phyloP scores from a whole-genome alignment of 768 basidiomycete species.

The Phanerochaete sordida region DNA sequence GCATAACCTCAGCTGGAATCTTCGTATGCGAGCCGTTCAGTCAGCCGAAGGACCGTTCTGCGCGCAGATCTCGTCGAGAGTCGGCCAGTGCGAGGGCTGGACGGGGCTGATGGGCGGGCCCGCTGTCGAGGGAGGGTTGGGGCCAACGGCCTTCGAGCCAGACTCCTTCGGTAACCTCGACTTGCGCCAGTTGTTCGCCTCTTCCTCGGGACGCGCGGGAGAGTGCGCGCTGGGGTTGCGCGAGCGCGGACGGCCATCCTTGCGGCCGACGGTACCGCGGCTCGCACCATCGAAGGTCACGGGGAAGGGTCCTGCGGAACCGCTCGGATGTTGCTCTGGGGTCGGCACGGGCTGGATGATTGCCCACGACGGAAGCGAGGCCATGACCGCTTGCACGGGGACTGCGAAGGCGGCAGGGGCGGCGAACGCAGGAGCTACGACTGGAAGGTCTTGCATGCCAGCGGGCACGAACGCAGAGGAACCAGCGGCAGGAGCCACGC shows the following conservation, averaged over 20 bases:
- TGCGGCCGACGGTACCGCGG: neutral
- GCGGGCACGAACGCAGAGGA: neutral
- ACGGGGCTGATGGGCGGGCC: neutral
- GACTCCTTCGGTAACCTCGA: neutral
- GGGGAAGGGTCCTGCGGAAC: neutral
- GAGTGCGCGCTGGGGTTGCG: neutral
- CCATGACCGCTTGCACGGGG: neutral
- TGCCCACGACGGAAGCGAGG: neutral
- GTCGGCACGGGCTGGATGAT: neutral
- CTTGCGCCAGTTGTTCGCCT: neutral
- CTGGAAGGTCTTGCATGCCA: neutral
- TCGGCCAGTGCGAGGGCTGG: neutral
- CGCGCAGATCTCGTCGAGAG: conserved; percentile 3
- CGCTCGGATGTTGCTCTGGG: neutral
- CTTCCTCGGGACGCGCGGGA: neutral
- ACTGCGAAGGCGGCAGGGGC: neutral
- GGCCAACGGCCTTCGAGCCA: neutral
- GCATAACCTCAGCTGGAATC: too few relatives aligned
- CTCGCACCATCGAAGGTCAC: neutral
- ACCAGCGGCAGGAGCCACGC: neutral
- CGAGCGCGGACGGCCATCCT: neutral
- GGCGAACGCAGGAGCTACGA: neutral
- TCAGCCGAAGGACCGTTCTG: neutral
- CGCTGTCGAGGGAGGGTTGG: neutral
- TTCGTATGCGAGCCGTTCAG: neutral